Percentiles rank a stretch among this genome's conserved stretches.
Evolutionary conservation across 805 yeast genomes (phyloP).

Genomic region (Pichia kluyveri): DNA sequence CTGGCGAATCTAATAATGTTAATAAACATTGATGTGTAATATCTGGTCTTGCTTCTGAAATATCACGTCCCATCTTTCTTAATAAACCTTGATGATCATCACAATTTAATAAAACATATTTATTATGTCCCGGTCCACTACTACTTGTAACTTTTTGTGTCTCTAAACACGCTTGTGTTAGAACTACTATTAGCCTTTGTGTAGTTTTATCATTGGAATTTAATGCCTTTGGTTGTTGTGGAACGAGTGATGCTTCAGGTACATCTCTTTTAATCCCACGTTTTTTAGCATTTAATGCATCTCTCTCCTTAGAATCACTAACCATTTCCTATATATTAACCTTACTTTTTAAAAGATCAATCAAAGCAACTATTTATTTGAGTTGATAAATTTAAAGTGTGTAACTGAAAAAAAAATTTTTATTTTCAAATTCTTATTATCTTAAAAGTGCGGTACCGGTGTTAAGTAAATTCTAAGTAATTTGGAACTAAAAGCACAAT

Average conservation of each 20-base stretch:
- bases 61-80: conserved; percentile 94
- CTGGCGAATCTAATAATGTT: conserved; percentile 93
- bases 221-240: conserved; percentile 75
- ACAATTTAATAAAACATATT: conserved; percentile 88
- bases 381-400: too few species aligned
- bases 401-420: not conserved
- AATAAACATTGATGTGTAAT: conserved; percentile 96
- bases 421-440: not conserved
- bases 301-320: conserved; percentile 39
- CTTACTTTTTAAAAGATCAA: too few species aligned
- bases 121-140: conserved; percentile 75
- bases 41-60: conserved; percentile 98
- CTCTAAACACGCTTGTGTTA: conserved; percentile 91
- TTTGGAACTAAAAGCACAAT: too few species aligned
- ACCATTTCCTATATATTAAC: conserved; percentile 26
- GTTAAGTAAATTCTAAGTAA: not conserved
- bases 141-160: conserved; percentile 78
- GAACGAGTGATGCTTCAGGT: conserved; percentile 64
- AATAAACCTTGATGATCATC: conserved; percentile 96
- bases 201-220: conserved; percentile 80
- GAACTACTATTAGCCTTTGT: conserved; percentile 85
- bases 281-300: conserved; percentile 25
- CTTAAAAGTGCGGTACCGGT: not conserved
- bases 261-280: conserved; percentile 16
- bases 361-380: too few species aligned